A percentile compares a stretch with the other conserved stretches of the same genome.
Evolutionary conservation across 2,329 filamentous ascomycete genomes (phyloP).

Genomic region (Cladosporium oxysporum): DNA sequence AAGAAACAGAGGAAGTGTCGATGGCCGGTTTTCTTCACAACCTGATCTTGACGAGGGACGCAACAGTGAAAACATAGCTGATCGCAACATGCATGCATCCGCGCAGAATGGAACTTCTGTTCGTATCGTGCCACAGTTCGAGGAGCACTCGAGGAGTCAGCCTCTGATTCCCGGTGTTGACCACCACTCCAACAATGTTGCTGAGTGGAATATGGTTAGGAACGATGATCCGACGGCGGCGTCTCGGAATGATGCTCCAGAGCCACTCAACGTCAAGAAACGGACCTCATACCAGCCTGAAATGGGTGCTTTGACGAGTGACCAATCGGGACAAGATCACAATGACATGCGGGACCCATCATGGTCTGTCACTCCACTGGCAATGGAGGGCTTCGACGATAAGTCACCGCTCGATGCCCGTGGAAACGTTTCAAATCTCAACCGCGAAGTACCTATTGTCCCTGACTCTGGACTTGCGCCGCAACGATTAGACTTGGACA

Average conservation of each 20-base stretch:
- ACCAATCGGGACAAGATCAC: not conserved
- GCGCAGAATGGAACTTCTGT: not conserved
- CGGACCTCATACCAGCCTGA: not conserved
- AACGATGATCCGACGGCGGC: constrained; percentile 1
- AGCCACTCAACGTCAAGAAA: constrained; percentile 12
- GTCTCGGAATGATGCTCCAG: not conserved
- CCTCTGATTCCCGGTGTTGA: constrained; percentile 17
- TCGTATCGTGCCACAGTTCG: not conserved
- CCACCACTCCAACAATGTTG: constrained; percentile 13
- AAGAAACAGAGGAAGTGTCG: not conserved
- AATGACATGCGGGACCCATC: not conserved
- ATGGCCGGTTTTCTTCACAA: not conserved
- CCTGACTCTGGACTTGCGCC: not conserved
- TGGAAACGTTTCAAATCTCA: not conserved
- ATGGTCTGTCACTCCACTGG: constrained; percentile 8
- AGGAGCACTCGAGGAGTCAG: not conserved
- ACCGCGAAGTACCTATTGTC: not conserved
- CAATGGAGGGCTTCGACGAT: not conserved
- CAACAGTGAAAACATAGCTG: constrained; percentile 65
- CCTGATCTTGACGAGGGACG: constrained; percentile 20
- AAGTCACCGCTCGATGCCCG: not conserved
- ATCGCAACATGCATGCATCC: constrained; percentile 53
- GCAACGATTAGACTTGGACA: constrained; percentile 26
- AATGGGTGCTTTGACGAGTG: not conserved
- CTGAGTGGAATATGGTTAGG: constrained; percentile 16